Conservation (phyloP, 345 rosid genomes). For the Moringa oleifera region DNA sequence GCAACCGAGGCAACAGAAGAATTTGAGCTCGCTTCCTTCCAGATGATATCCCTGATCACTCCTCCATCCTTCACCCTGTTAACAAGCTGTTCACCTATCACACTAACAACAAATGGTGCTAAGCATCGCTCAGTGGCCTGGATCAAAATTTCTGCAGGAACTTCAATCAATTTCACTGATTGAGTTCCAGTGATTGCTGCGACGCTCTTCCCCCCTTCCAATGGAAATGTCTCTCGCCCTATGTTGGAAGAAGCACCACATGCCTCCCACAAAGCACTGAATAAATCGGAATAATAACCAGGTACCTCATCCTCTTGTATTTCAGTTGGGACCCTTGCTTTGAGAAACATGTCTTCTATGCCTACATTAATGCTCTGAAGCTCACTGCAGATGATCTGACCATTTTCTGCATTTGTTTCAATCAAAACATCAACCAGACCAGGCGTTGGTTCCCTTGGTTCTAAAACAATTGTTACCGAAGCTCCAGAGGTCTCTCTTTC, state of each 20-base stretch:
- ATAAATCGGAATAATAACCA: conserved; percentile 53
- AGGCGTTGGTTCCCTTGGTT: conserved; percentile 88
- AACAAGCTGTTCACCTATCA: conserved; percentile 69
- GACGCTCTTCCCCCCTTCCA: conserved; percentile 70
- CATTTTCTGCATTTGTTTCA: conserved; percentile 79
- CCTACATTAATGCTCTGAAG: conserved; percentile 71
- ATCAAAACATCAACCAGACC: conserved; percentile 83
- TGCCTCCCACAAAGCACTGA: conserved; percentile 83
- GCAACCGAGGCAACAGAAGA: conserved; percentile 25
- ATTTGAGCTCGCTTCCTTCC: conserved; percentile 39
- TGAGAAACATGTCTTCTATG: conserved; percentile 93
- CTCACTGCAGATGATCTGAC: conserved; percentile 72
- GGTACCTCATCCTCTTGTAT: conserved; percentile 44
- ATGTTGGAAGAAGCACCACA: conserved; percentile 66
- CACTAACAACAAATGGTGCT: conserved; percentile 66
- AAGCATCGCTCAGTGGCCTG: conserved; percentile 48
- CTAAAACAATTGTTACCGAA: conserved; percentile 58
- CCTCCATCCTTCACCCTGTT: conserved; percentile 60
- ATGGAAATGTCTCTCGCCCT: conserved; percentile 67
- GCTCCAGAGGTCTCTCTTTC: conserved; percentile 56
- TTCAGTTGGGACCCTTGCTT: conserved; percentile 59
- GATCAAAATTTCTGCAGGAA: conserved; percentile 47
- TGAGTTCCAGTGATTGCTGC: conserved; percentile 78
- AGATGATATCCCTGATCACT: conserved; percentile 49
- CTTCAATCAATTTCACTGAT: conserved; percentile 89